Conservation (phyloP, 768 basidiomycete species). For the Xerocomus potaroensis region DNA sequence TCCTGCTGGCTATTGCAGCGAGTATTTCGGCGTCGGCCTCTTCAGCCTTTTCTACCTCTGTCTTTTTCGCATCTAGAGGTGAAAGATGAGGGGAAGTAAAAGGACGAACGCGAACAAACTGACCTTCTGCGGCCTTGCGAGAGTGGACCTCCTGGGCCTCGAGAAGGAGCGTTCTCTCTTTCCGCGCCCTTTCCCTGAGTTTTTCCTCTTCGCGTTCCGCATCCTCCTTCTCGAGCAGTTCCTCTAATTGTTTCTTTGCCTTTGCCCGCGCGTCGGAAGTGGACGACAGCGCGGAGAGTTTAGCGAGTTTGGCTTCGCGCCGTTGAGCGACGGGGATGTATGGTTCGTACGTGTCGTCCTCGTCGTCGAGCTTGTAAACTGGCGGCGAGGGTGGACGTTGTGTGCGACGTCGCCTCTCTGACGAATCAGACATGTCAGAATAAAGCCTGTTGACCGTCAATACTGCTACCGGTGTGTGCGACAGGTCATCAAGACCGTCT, state of each 20-base stretch:
- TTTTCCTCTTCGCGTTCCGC: constrained; percentile 76
- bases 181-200: constrained; percentile 67
- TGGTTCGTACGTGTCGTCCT: constrained; percentile 65
- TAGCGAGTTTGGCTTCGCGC: constrained; percentile 74
- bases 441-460: neutral
- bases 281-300: constrained; percentile 59
- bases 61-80: constrained; percentile 75
- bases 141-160: constrained; percentile 96
- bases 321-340: constrained; percentile 88
- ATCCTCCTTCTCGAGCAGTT: constrained; percentile 59
- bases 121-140: constrained; percentile 78
- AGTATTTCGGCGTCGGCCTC: constrained; percentile 91
- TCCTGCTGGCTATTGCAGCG: constrained; percentile 84
- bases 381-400: constrained; percentile 60
- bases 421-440: constrained; percentile 25
- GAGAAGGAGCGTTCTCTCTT: constrained; percentile 81
- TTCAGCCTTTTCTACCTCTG: constrained; percentile 75
- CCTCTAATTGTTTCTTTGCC: constrained; percentile 48
- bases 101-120: constrained; percentile 9
- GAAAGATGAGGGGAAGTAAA: constrained; percentile 15
- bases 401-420: constrained; percentile 47
- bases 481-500: neutral
- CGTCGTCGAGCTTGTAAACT: constrained; percentile 57
- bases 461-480: neutral
- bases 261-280: constrained; percentile 47